Evolutionary conservation across 352 stramenopile genomes (phyloP).

Genomic region (Globisporangium megalacanthum): DNA sequence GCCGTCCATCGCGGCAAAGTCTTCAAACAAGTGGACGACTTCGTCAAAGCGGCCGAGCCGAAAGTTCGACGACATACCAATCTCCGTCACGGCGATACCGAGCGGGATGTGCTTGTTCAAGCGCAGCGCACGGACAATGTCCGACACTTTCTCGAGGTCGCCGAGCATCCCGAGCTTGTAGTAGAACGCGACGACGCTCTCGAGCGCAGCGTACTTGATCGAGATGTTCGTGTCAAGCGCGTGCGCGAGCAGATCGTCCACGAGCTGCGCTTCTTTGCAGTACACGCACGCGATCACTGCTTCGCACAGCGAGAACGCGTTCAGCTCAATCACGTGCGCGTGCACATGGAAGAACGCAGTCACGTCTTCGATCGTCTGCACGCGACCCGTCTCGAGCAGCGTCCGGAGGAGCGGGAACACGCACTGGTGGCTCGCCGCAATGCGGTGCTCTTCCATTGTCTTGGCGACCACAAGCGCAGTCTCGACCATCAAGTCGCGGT

Average conservation of each 20-base stretch:
- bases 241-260: slow-evolving; percentile 56
- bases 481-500: slow-evolving; percentile 13
- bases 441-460: slow-evolving; percentile 54
- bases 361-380: slow-evolving; percentile 30
- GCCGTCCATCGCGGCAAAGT: slow-evolving; percentile 57
- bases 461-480: slow-evolving; percentile 28
- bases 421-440: slow-evolving; percentile 39
- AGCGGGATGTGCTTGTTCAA: slow-evolving; percentile 74
- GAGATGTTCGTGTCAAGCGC: slow-evolving; percentile 56
- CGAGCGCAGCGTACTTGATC: slow-evolving; percentile 74
- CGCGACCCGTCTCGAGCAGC: slow-evolving; percentile 25
- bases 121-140: slow-evolving; percentile 57
- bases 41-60: slow-evolving; percentile 53
- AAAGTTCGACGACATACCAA: slow-evolving; percentile 66
- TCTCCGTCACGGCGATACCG: slow-evolving; percentile 64
- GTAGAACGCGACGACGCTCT: slow-evolving; percentile 66
- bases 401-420: slow-evolving; percentile 39
- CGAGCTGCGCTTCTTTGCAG: slow-evolving; percentile 38
- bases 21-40: slow-evolving; percentile 66
- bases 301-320: slow-evolving; percentile 61
- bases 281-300: slow-evolving; percentile 49
- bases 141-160: slow-evolving; percentile 52
- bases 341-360: slow-evolving; percentile 45
- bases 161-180: slow-evolving; percentile 56
- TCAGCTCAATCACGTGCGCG: slow-evolving; percentile 48